phyloP scores from a whole-genome alignment of 73 alveolate species.

The Tetrahymena thermophila region DNA sequence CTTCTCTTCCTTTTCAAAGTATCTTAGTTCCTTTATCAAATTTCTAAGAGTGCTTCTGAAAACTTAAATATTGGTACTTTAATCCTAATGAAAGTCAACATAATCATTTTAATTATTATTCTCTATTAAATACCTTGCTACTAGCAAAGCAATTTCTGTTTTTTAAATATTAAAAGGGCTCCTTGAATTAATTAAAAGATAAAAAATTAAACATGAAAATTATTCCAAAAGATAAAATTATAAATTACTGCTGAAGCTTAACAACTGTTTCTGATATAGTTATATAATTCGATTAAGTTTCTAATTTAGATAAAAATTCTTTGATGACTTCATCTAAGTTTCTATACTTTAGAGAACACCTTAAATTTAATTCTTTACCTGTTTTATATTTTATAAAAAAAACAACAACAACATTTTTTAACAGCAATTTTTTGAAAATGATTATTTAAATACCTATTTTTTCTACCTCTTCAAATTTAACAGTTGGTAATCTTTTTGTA shows the following conservation, averaged over 20 bases:
- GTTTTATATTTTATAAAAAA: too few species aligned
- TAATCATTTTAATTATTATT: not conserved
- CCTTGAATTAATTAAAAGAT: not conserved
- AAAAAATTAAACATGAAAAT: too few species aligned
- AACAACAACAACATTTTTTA: too few species aligned
- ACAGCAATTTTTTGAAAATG: too few species aligned
- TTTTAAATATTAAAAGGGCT: not conserved
- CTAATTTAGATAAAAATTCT: not conserved
- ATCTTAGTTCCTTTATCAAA: not conserved
- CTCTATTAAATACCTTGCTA: not conserved
- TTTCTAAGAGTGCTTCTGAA: not conserved
- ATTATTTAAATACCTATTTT: not conserved
- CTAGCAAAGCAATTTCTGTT: not conserved
- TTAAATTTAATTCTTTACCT: not conserved
- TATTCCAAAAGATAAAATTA: not conserved
- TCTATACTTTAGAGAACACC: not conserved
- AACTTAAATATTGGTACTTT: not conserved
- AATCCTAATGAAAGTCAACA: not conserved
- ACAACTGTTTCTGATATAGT: not conserved
- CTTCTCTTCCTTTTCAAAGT: not conserved
- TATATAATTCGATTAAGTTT: not conserved
- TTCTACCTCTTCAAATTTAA: not conserved
- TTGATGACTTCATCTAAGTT: not conserved
- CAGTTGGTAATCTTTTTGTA: not conserved
- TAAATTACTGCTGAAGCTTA: not conserved